Percentiles rank a stretch among this genome's conserved stretches.
Evolutionary conservation across 1,139 yeast species (phyloP).

Genomic region (Taiozyma sp.): DNA sequence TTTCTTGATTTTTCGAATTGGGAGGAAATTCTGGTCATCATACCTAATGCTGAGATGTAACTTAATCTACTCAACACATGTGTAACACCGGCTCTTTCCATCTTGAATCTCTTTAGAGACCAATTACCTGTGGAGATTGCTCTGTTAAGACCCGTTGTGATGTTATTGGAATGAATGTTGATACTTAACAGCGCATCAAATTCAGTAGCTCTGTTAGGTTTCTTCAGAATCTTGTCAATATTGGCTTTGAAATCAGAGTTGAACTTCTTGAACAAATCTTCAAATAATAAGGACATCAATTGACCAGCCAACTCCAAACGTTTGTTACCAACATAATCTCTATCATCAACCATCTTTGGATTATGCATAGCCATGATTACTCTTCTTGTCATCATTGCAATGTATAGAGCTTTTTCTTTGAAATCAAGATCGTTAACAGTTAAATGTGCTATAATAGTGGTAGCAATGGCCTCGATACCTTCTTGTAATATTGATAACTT

Average conservation of each 20-base stretch:
- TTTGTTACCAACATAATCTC: conserved; percentile 98
- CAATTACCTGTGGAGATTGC: conserved; percentile 99
- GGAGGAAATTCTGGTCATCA: conserved; percentile 99
- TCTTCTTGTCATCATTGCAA: conserved; percentile 95
- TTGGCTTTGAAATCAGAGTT: conserved; percentile 91
- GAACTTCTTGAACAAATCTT: conserved; percentile 94
- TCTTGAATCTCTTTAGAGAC: conserved; percentile 97
- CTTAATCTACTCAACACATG: conserved; percentile 89
- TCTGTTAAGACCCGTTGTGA: conserved; percentile 90
- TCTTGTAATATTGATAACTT: conserved; percentile 80
- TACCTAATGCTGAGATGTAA: conserved; percentile 92
- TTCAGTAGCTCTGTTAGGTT: conserved; percentile 92
- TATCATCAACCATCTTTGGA: conserved; percentile 93
- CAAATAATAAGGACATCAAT: conserved; percentile 87
- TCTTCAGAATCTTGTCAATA: conserved; percentile 87
- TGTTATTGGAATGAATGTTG: conserved; percentile 85
- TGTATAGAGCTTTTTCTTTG: conserved; percentile 88
- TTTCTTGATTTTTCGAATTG: conserved; percentile 97
- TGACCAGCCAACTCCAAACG: conserved; percentile 97
- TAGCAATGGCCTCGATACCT: conserved; percentile 96
- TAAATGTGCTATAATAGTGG: conserved; percentile 92
- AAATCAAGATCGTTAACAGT: conserved; percentile 83
- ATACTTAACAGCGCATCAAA: conserved; percentile 89
- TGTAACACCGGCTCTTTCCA: conserved; percentile 99
- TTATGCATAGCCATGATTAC: conserved; percentile 94